Percentiles rank a stretch among this genome's conserved stretches.
These are phyloP conservation scores for Artemisia princeps DNA, from an alignment of 140 eudicot species.

Conservation along the genomic window DNA sequence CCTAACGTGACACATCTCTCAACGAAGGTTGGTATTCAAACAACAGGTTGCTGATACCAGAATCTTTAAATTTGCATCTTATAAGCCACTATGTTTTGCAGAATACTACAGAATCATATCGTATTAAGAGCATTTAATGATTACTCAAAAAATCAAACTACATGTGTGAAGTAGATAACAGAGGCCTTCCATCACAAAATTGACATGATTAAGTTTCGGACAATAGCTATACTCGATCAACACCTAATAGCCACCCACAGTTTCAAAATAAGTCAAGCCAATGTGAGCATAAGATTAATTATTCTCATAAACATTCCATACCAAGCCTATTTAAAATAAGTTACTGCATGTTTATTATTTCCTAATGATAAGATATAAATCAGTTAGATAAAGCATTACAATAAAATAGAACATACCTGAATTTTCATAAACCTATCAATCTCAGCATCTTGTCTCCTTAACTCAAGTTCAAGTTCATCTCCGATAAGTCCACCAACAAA, in stretches of 20 bases:
- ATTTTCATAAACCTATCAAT: slow-evolving; percentile 66
- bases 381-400: neutral
- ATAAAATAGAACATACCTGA: slow-evolving; percentile 35
- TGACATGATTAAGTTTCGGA: neutral
- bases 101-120: neutral
- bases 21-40: neutral
- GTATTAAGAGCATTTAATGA: neutral
- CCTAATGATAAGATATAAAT: neutral
- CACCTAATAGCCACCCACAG: neutral
- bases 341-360: neutral
- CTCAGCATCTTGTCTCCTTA: slow-evolving; percentile 73
- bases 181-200: neutral
- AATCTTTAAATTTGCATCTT: neutral
- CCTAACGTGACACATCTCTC: neutral
- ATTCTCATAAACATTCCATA: neutral
- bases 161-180: neutral
- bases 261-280: neutral
- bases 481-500: slow-evolving; percentile 45
- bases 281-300: too few relatives aligned
- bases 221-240: neutral
- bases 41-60: neutral
- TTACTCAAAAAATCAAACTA: neutral
- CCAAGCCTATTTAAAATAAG: neutral
- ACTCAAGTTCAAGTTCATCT: slow-evolving; percentile 61
- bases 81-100: neutral